Evolutionary conservation across 2,329 filamentous ascomycete genomes (phyloP).

Genomic region (Bipolaris gigantea): DNA sequence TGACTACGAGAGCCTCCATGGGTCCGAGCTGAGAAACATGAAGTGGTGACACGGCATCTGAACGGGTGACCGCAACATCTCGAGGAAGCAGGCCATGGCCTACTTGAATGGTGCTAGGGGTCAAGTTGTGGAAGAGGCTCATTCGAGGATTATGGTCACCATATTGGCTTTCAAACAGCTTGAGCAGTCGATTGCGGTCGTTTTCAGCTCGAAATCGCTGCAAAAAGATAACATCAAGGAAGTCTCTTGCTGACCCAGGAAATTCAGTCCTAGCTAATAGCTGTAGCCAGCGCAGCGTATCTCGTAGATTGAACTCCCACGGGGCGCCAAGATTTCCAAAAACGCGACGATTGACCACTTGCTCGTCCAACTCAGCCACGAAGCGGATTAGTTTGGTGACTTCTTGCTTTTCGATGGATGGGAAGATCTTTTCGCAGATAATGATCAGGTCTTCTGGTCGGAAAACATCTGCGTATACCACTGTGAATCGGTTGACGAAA

Average conservation of each 20-base stretch:
- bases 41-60: slow-evolving; percentile 25
- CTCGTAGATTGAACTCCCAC: slow-evolving; percentile 95
- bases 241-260: slow-evolving; percentile 67
- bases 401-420: slow-evolving; percentile 60
- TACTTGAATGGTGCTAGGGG: slow-evolving; percentile 69
- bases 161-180: slow-evolving; percentile 69
- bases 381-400: slow-evolving; percentile 74
- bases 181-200: slow-evolving; percentile 68
- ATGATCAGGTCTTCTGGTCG: slow-evolving; percentile 75
- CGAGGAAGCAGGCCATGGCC: slow-evolving; percentile 73
- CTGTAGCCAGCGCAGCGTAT: slow-evolving; percentile 84
- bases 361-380: slow-evolving; percentile 75
- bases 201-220: slow-evolving; percentile 77
- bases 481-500: slow-evolving; percentile 97
- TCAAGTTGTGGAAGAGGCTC: slow-evolving; percentile 70
- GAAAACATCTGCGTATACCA: slow-evolving; percentile 94
- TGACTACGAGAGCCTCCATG: slow-evolving; percentile 84
- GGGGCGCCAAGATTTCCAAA: slow-evolving; percentile 68
- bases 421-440: slow-evolving; percentile 80
- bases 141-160: slow-evolving; percentile 44
- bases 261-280: slow-evolving; percentile 64
- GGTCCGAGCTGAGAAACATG: slow-evolving; percentile 63
- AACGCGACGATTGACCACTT: slow-evolving; percentile 61
- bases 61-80: slow-evolving; percentile 48
- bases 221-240: slow-evolving; percentile 79